Percentiles rank a stretch among this genome's conserved stretches.
These are phyloP conservation scores for Aegilops bicornis DNA, from an alignment of 176 grass and related monocot species.

Conservation along the genomic window DNA sequence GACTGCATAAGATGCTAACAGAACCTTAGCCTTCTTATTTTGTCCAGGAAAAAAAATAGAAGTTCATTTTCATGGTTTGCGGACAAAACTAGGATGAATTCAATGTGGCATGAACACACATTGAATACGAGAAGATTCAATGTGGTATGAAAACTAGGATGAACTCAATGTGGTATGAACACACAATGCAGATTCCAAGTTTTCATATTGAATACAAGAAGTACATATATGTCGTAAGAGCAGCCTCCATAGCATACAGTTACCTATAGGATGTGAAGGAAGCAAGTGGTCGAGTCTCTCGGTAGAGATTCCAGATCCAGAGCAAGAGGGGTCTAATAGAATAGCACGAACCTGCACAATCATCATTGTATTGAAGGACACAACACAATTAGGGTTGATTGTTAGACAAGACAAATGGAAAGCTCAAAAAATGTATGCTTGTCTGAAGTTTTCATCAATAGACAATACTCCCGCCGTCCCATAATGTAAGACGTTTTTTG, in stretches of 20 bases:
- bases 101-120: not conserved
- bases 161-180: not conserved
- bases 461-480: not conserved
- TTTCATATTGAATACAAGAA: not conserved
- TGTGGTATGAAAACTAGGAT: not conserved
- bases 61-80: not conserved
- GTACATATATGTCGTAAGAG: not conserved
- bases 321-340: slow-evolving; percentile 90
- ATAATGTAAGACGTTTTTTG: too few relatives aligned
- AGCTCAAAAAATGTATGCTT: not conserved
- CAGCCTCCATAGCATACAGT: not conserved
- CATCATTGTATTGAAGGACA: not conserved
- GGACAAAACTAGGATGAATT: not conserved
- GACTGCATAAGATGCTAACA: not conserved
- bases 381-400: not conserved
- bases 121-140: not conserved
- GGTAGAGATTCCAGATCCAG: slow-evolving; percentile 87
- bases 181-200: not conserved
- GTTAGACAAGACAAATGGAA: not conserved
- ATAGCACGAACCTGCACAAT: slow-evolving; percentile 72
- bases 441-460: not conserved
- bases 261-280: slow-evolving; percentile 82
- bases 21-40: not conserved
- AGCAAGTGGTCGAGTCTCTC: slow-evolving; percentile 92
- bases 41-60: not conserved